Conservation (phyloP, 345 rosid genomes). For the Euclidium syriacum region DNA sequence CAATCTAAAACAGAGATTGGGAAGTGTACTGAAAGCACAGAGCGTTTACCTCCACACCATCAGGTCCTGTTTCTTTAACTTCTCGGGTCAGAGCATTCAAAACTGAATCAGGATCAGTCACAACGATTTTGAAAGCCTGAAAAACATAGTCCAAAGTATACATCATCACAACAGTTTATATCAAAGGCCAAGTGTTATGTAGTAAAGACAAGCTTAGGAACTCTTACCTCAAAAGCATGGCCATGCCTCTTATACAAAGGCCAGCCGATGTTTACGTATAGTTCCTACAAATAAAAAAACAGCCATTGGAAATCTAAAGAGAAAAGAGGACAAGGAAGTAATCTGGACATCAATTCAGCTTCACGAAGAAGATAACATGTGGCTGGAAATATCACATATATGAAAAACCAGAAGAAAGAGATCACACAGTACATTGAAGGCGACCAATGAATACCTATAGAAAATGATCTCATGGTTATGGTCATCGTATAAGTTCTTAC, state of each 20-base stretch:
- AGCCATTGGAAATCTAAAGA: not conserved
- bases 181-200: not conserved
- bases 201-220: not conserved
- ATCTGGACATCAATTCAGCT: too few species aligned
- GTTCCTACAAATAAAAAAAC: slow-evolving; percentile 43
- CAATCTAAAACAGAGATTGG: not conserved
- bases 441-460: not conserved
- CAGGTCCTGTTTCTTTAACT: slow-evolving; percentile 73
- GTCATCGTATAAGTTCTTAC: too few species aligned
- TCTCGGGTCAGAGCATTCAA: slow-evolving; percentile 64
- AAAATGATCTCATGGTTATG: not conserved
- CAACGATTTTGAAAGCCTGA: slow-evolving; percentile 84
- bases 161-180: not conserved
- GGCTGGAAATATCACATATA: not conserved
- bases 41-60: slow-evolving; percentile 69
- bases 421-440: not conserved
- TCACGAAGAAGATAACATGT: too few species aligned
- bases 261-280: slow-evolving; percentile 78
- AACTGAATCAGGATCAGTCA: slow-evolving; percentile 81
- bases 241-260: slow-evolving; percentile 83
- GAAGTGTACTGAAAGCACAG: not conserved
- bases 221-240: slow-evolving; percentile 91
- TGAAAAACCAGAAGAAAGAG: not conserved
- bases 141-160: not conserved
- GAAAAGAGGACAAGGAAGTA: not conserved